Evolutionary conservation across 306 rosid species (phyloP).

Genomic region (Prunus mira): DNA sequence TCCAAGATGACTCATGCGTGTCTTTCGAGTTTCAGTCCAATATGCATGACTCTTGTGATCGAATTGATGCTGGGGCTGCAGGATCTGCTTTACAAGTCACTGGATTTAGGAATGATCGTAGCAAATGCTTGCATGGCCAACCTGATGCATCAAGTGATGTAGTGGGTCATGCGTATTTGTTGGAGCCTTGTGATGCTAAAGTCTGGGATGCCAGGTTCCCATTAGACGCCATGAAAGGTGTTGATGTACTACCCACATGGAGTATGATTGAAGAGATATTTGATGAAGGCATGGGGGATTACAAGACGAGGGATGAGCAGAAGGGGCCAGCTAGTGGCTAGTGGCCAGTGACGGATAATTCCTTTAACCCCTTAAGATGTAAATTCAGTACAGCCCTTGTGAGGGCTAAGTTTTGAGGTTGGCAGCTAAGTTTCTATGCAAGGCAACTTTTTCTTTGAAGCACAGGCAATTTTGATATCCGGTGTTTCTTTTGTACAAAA

Average conservation of each 20-base stretch:
- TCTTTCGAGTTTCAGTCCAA: slow-evolving; percentile 35
- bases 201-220: slow-evolving; percentile 45
- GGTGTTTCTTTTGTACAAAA: slow-evolving; percentile 22
- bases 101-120: slow-evolving; percentile 28
- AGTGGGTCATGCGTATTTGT: slow-evolving; percentile 34
- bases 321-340: slow-evolving; percentile 15
- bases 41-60: slow-evolving; percentile 23
- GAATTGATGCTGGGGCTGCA: slow-evolving; percentile 17
- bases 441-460: slow-evolving; percentile 4
- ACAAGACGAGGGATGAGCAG: slow-evolving; percentile 27
- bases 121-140: slow-evolving; percentile 22
- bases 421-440: not conserved
- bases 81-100: slow-evolving; percentile 18
- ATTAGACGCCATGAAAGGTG: slow-evolving; percentile 23
- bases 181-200: slow-evolving; percentile 37
- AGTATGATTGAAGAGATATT: slow-evolving; percentile 57
- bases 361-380: not conserved
- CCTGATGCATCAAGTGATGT: slow-evolving; percentile 21
- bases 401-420: slow-evolving; percentile 7
- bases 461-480: slow-evolving; percentile 13
- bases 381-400: not conserved
- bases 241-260: slow-evolving; percentile 51
- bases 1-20: slow-evolving; percentile 45
- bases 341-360: not conserved
- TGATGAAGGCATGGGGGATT: slow-evolving; percentile 31